These are phyloP conservation scores for Aureobasidium lini DNA, from an alignment of 2,329 filamentous ascomycete genomes.

Conservation along the genomic window DNA sequence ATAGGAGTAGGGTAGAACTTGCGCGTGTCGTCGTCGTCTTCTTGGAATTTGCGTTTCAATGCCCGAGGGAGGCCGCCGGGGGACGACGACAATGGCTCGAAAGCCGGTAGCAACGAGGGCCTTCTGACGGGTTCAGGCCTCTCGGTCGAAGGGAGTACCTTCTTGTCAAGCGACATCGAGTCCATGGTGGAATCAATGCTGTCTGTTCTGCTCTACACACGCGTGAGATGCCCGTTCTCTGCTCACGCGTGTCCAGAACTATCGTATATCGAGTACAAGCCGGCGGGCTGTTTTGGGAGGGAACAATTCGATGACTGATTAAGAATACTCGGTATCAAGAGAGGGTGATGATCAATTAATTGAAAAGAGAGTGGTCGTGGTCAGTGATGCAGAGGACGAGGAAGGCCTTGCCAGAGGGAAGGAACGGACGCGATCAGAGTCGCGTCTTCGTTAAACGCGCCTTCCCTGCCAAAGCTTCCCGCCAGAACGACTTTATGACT, in stretches of 20 bases:
- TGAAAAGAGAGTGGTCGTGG: conserved; percentile 7
- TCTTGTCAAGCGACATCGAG: not conserved
- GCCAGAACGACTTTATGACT: conserved; percentile 1
- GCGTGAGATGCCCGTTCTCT: conserved; percentile 8
- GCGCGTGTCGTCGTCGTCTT: conserved; percentile 39
- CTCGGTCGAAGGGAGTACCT: conserved; percentile 11
- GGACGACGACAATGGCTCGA: conserved; percentile 73
- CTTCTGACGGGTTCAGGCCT: conserved; percentile 17
- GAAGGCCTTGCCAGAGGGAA: conserved; percentile 3
- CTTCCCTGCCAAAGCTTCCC: conserved; percentile 6
- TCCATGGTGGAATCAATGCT: not conserved
- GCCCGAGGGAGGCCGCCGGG: conserved; percentile 59
- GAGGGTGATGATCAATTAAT: not conserved
- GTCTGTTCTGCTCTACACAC: conserved; percentile 5
- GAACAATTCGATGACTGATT: not conserved
- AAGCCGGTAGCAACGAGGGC: conserved; percentile 66
- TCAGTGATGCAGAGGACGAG: not conserved
- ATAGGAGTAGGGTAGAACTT: conserved; percentile 85
- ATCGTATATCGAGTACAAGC: conserved; percentile 1
- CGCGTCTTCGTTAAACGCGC: not conserved
- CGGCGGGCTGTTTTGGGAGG: not conserved
- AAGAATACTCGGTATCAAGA: conserved; percentile 12
- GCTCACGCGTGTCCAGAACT: conserved; percentile 12
- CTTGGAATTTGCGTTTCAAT: conserved; percentile 55
- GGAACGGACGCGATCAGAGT: not conserved